These are phyloP conservation scores for Penicillium cataractarum DNA, from an alignment of 495 filamentous ascomycete genomes.

Conservation along the genomic window DNA sequence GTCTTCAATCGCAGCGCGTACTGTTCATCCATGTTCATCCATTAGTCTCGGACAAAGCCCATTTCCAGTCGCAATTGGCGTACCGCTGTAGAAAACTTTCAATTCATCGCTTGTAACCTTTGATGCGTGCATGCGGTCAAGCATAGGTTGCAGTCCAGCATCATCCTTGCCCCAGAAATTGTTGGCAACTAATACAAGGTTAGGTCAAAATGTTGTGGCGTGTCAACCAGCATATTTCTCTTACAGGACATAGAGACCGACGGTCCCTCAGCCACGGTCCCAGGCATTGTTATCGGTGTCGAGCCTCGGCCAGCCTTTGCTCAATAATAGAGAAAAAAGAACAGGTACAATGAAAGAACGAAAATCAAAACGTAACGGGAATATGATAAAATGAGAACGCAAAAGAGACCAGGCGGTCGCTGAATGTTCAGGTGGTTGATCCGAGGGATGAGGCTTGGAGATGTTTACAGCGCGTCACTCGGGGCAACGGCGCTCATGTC, in stretches of 20 bases:
- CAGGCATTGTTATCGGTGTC: conserved; percentile 57
- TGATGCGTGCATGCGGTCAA: conserved; percentile 94
- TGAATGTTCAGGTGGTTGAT: conserved; percentile 31
- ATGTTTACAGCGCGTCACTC: conserved; percentile 53
- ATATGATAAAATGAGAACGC: conserved; percentile 21
- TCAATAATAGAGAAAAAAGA: conserved; percentile 32
- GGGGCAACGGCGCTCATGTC: conserved; percentile 41
- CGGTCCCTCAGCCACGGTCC: conserved; percentile 63
- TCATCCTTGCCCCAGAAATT: conserved; percentile 99
- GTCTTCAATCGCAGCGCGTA: conserved; percentile 91
- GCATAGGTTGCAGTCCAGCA: conserved; percentile 87
- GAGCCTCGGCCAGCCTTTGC: conserved; percentile 51
- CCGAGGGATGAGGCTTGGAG: conserved; percentile 23
- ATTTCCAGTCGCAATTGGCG: conserved; percentile 3
- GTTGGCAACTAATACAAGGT: conserved; percentile 73
- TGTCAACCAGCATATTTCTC: conserved; percentile 12
- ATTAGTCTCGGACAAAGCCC: too few species aligned
- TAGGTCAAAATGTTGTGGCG: conserved; percentile 18
- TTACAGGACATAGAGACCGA: conserved; percentile 67
- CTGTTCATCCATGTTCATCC: conserved; percentile 46
- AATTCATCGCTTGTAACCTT: conserved; percentile 96
- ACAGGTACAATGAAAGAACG: conserved; percentile 17
- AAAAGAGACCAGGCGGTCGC: conserved; percentile 35
- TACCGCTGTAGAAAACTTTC: conserved; percentile 86
- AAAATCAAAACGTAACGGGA: conserved; percentile 18